phyloP scores from a whole-genome alignment of 495 filamentous ascomycete species.

The Aspergillus sclerotiicarbonarius region DNA sequence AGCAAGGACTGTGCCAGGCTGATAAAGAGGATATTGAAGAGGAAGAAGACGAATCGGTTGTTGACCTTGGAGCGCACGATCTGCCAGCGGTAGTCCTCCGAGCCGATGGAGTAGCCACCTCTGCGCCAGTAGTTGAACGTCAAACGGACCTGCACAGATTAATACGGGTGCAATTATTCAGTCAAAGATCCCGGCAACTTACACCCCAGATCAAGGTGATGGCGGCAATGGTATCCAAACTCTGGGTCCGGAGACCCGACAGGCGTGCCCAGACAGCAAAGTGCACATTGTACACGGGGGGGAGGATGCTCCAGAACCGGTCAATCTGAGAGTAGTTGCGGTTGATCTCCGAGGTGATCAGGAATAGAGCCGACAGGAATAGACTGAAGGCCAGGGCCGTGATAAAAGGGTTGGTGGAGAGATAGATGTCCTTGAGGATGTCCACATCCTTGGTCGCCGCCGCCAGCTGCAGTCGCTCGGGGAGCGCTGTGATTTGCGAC shows the following conservation, averaged over 20 bases:
- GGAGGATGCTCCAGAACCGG: conserved; percentile 84
- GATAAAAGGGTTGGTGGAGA: conserved; percentile 83
- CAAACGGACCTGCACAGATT: conserved; percentile 58
- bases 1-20: conserved; percentile 75
- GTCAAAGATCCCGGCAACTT: conserved; percentile 28
- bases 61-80: conserved; percentile 51
- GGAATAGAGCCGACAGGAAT: conserved; percentile 62
- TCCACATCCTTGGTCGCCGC: conserved; percentile 53
- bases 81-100: conserved; percentile 91
- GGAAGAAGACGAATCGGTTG: conserved; percentile 62
- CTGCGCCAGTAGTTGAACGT: conserved; percentile 98
- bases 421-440: conserved; percentile 65
- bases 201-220: conserved; percentile 81
- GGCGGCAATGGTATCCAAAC: conserved; percentile 69
- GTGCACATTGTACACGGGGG: conserved; percentile 85
- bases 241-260: conserved; percentile 65
- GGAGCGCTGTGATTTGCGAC: conserved; percentile 71
- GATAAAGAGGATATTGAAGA: conserved; percentile 89
- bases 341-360: conserved; percentile 77
- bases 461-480: conserved; percentile 53
- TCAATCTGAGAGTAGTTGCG: conserved; percentile 95
- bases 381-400: conserved; percentile 71
- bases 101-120: conserved; percentile 83
- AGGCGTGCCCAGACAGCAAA: conserved; percentile 77
- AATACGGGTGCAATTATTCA: neutral